Base-by-base conservation (phyloP, 2,329 filamentous ascomycete genomes). In the Orbilia ellipsospora region DNA sequence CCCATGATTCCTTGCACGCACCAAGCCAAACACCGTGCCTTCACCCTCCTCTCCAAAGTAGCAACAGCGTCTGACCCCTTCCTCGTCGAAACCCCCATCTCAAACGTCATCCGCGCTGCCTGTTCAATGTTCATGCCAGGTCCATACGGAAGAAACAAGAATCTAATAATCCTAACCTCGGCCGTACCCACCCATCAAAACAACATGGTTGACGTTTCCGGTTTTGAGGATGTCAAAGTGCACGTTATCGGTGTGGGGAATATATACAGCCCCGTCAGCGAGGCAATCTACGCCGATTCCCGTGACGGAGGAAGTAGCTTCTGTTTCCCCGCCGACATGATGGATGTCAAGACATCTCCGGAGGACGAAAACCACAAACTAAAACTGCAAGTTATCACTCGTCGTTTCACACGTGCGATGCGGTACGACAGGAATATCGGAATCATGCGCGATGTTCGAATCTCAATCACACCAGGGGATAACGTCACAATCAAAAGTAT, bases 201-300 rank as follows among this genome's bases (percentile, higher is more conserved):
- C 8, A 64, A 54, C 13, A 68, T 69, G 63, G 63, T 63, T 15
- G 57, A 68, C 12, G 48, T 75, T 5, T 44, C 56, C 20, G 70
- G 70, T 15, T 75, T 75, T n/a, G 70, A 75, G 20, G 70, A 75
- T n/a, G 70, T 75, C 7, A 63, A 56, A 52, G 61, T 75, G 5
- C 70, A 75, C 36, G 70, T 75, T 7, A 56, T 75, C 3, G 70
- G 70, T 8, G 64, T 75, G 15, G 70, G 70, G 7, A 61, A 55
- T 15, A 50, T 75, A 12, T 75, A 68, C 42, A 68, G 51, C 57
- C 70, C 70, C 5, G 26, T 55, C 13, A 64, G 63, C 45, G 70
- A 63, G 44, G n/a, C 26, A 7, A 68, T 69, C 10, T 75, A 75
- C 15, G 56, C 64, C 5, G 70, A 68, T 52, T 8, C 50, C 13